Base-by-base conservation (phyloP, 495 filamentous ascomycete species). In the Tuber brumale region DNA sequence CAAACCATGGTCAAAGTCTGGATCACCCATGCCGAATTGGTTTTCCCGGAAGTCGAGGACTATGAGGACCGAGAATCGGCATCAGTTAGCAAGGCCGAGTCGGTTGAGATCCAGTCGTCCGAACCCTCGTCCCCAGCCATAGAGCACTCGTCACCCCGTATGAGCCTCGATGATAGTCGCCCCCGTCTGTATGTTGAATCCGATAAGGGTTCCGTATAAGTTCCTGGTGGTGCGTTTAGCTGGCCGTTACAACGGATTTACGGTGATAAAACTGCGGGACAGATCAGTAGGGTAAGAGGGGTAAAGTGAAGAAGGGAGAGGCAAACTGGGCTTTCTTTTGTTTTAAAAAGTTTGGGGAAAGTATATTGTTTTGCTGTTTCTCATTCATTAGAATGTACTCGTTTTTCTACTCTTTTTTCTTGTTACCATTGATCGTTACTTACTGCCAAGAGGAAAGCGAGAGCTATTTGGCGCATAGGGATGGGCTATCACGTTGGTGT, bases 1-100 rank as follows among this genome's bases (percentile, higher is more conserved):
- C 82, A 83, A 73, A 81, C 79, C 12, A 83, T 83, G 81, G 82
- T 83, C 19, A 83, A 81, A 71, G 74, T 81, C 7, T 83, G 81
- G 81, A 83, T 83, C 35, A 75, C 73, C 14, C 76, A 83, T 51
- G 82, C 78, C 21, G 75, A 83, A 12, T 31, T 72, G 21, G 81
- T 83, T 71, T 83, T 83, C 57, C 82, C 82, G 8, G 81, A 83
- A 37, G 51, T 81, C 41, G 80, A 81, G 31, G 80, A 81, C n/a
- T 80, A 79, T n/a, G 80, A 81, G n/a, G 76, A 80, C 27, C 78
- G 75, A 31, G 78, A 80, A 76, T 80, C 78, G 21, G 76, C 79
- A 72, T 73, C 78, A 45, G 73, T 71, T 48, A 79, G 76, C 1
- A 77, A 79, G 70, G 76, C 79, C 16, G 79, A 81, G 73, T 81